Conservation (phyloP, 2,329 filamentous ascomycete genomes). For the Hypoxylon sp. region DNA sequence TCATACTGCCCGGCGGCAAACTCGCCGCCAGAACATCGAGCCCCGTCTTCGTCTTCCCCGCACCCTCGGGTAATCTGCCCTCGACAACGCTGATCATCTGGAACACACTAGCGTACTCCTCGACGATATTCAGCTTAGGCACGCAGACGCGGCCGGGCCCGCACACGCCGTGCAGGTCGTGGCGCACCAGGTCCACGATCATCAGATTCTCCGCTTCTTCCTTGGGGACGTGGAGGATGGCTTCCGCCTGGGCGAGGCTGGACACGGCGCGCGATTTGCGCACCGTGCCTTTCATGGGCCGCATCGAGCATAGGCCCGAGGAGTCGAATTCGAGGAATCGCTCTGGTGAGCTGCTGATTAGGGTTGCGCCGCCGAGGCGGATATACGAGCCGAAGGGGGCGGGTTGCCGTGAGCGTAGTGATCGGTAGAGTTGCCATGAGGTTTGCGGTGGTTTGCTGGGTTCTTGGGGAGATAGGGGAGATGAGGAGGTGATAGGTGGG, state of each 20-base stretch:
- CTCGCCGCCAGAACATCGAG: slow-evolving; percentile 83
- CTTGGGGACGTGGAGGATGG: slow-evolving; percentile 83
- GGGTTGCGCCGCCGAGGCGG: slow-evolving; percentile 76
- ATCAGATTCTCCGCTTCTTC: slow-evolving; percentile 97
- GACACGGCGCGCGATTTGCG: slow-evolving; percentile 76
- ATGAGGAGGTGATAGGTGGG: slow-evolving; percentile 65
- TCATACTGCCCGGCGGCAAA: slow-evolving; percentile 95
- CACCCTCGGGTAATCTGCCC: slow-evolving; percentile 71
- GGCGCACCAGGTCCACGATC: slow-evolving; percentile 97
- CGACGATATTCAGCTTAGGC: slow-evolving; percentile 84
- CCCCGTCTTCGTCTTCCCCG: slow-evolving; percentile 69
- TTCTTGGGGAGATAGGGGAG: slow-evolving; percentile 59
- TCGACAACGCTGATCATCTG: slow-evolving; percentile 93
- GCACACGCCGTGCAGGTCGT: slow-evolving; percentile 90
- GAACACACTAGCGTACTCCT: slow-evolving; percentile 92
- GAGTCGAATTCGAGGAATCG: slow-evolving; percentile 78
- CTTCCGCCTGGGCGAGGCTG: slow-evolving; percentile 79
- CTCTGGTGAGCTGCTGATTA: slow-evolving; percentile 89
- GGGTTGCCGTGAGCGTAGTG: slow-evolving; percentile 79
- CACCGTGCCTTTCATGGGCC: slow-evolving; percentile 98
- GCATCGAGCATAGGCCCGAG: slow-evolving; percentile 78
- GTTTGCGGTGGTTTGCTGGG: slow-evolving; percentile 48
- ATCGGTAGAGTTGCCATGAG: slow-evolving; percentile 80
- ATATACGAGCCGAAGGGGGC: slow-evolving; percentile 90
- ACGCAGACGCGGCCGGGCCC: slow-evolving; percentile 81